These are phyloP conservation scores for Cladophialophora bantiana DNA, from an alignment of 2,329 filamentous ascomycete species.

Conservation along the genomic window DNA sequence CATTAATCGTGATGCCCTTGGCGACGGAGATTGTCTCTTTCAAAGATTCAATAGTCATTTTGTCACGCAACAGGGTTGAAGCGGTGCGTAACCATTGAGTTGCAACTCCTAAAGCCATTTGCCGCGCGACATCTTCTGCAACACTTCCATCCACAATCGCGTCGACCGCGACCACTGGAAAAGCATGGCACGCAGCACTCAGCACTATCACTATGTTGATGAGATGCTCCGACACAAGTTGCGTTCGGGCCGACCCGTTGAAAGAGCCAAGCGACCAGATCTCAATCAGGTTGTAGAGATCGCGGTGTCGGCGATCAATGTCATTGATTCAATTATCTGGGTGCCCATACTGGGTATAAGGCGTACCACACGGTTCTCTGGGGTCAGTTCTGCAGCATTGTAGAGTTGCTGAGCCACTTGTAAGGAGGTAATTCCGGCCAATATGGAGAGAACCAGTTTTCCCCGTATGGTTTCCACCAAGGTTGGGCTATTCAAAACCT, in stretches of 20 bases:
- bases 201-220: constrained; percentile 67
- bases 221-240: constrained; percentile 58
- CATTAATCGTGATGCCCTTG: constrained; percentile 60
- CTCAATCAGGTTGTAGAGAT: constrained; percentile 50
- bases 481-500: constrained; percentile 48
- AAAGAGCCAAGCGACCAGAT: constrained; percentile 5
- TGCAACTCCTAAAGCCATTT: constrained; percentile 56
- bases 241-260: neutral
- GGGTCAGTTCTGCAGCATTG: neutral
- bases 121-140: constrained; percentile 59
- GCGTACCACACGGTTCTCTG: constrained; percentile 47
- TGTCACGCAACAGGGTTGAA: constrained; percentile 37
- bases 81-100: constrained; percentile 54
- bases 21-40: constrained; percentile 60
- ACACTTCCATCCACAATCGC: constrained; percentile 60
- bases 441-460: constrained; percentile 61
- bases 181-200: constrained; percentile 45
- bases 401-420: constrained; percentile 43
- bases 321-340: constrained; percentile 53
- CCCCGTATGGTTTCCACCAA: constrained; percentile 48
- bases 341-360: constrained; percentile 56
- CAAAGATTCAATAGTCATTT: constrained; percentile 48
- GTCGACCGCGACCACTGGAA: constrained; percentile 47
- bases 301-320: constrained; percentile 58
- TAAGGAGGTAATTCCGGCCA: constrained; percentile 51